A percentile compares a stretch with the other conserved stretches of the same genome.
Conservation (phyloP, 768 basidiomycete genomes). For the Mycena haematopus region DNA sequence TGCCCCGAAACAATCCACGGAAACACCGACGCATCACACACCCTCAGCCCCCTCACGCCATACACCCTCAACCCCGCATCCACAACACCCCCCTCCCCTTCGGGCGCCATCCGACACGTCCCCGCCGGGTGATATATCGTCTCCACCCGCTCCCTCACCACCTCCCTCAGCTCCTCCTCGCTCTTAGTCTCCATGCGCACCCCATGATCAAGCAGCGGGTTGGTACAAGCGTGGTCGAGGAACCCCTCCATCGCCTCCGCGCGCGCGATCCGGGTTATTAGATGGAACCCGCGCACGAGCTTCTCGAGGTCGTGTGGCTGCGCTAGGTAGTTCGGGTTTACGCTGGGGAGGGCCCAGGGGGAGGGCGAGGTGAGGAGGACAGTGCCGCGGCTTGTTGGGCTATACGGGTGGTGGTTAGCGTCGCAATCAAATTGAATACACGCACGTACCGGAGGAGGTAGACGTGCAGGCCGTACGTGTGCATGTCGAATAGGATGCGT, state of each 20-base stretch:
- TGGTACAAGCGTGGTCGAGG: slow-evolving; percentile 43
- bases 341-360: slow-evolving; percentile 51
- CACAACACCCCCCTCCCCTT: slow-evolving; percentile 41
- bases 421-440: background rate
- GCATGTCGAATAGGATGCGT: slow-evolving; percentile 38
- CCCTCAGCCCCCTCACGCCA: slow-evolving; percentile 48
- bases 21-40: slow-evolving; percentile 57
- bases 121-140: slow-evolving; percentile 57
- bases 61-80: slow-evolving; percentile 34
- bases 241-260: slow-evolving; percentile 46
- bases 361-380: slow-evolving; percentile 47
- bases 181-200: slow-evolving; percentile 43
- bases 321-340: slow-evolving; percentile 54
- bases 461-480: slow-evolving; percentile 49
- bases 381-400: slow-evolving; percentile 49
- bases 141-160: slow-evolving; percentile 49
- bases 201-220: slow-evolving; percentile 48
- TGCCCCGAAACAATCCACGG: slow-evolving; percentile 55
- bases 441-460: slow-evolving; percentile 47
- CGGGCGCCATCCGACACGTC: slow-evolving; percentile 54
- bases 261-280: slow-evolving; percentile 46
- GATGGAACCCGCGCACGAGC: slow-evolving; percentile 49
- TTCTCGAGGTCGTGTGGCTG: slow-evolving; percentile 49
- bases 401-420: slow-evolving; percentile 24
- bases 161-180: slow-evolving; percentile 48